Evolutionary conservation across 1,139 yeast genomes (phyloP), one percentile per base, ranked within the genome.

Genomic region (Taphrina flavorubra): DNA sequence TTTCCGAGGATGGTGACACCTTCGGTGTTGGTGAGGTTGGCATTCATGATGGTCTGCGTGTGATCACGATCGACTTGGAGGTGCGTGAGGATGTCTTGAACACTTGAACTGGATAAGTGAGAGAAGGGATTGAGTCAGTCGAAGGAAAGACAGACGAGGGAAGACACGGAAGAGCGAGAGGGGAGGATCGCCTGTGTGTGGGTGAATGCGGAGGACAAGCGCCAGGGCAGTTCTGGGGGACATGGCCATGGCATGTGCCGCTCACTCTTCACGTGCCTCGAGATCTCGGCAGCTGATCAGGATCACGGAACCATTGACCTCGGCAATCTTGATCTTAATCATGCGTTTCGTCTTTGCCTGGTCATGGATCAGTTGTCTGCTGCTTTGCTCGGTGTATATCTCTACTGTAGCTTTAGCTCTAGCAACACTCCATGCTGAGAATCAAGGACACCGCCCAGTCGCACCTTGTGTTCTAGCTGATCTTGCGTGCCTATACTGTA

Each of bases 1-100:
- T 63, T 53, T 31, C 67, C 67, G 39, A 63, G 60, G 40, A 63
- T 63, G 49, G 61, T 55, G 46, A 63, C 67, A 42, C 67, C 67
- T 8, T 56, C 51, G 31, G 49, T 55, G 31, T 63, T 57, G 16
- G 40, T 37, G 37, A 63, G 60, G 51, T 63, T 56, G 18, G 55
- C 51, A 47, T 63, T 63, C 67, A 63, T 63, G 56, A 46, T 60
- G 20, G 51, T 16, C 47, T 13, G 47, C 18, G 47, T 44, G 47
- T 39, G 14, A 14, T 39, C 42, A 11, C 14, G 42, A 39, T 10
- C 47, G 18, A 44, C 13, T 14, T 44, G 47, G 11, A 44, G n/a
- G 8, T 3, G 4, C n/a, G 16, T 44, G 42, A 39, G 14, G 42
- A 39, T 39, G 14, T 39, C 14, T 10, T 11, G 14, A 39, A 10